Base-by-base conservation (phyloP, 345 rosid genomes). In the Moricandia moricandioides region DNA sequence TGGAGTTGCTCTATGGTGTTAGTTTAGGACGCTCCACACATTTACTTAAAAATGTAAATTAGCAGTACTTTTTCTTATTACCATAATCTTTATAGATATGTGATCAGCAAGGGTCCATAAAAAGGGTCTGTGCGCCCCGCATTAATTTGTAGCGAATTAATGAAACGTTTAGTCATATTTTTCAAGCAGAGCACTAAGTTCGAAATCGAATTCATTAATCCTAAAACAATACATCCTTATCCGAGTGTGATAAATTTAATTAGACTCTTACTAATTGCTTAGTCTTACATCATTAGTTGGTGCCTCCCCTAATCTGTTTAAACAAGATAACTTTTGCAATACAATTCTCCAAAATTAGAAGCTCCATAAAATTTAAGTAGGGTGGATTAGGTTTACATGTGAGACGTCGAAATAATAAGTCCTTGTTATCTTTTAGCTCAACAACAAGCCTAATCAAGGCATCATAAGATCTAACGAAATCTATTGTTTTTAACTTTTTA, bases 351-450 rank as follows among this genome's bases (percentile, higher is more conserved):
- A 24, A 34, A 7, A 10, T 16, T 24, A 67, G 55, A 61, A 75
- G 74, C 52, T 69, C 73, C 68, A 60, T 2, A 58, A 24, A 43
- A 58, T 27, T 26, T 39, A 17, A 6, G 10, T 39, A 64, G 70
- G 57, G 29, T 5, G 39, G 10, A 74, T 57, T 59, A 39, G 61
- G 18, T 63, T 62, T 40, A 17, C 59, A 49, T 9, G 30, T n/a
- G n/a, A n/a, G n/a, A n/a, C n/a, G n/a, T n/a, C 40, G 54, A 47
- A 59, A 67, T 47, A 67, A 74, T 74, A 58, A 67, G 72, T 24
- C 78, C 31, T 34, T 59, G 73, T 62, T 67, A 45, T 61, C 52
- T 31, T 66, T 67, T 58, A 67, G 21, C 60, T 31, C 61, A 74
- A 45, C 61, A 74, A 61, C 47, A 66, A 67, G 33, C 72, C 72